Base-by-base conservation (phyloP, 2,329 filamentous ascomycete genomes). In the Talaromyces marneffei region DNA sequence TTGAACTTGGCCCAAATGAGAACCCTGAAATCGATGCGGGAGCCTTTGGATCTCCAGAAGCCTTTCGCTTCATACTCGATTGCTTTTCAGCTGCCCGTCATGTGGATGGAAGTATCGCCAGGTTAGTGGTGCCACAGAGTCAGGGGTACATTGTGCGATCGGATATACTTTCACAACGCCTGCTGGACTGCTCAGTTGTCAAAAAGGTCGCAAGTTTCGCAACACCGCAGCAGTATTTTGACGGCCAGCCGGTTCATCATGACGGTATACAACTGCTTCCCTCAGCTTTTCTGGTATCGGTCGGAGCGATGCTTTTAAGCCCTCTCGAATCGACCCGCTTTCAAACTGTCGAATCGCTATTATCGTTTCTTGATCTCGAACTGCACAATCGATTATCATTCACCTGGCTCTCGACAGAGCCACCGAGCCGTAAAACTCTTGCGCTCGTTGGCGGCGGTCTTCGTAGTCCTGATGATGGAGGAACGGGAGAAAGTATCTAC, bases 381-480 rank as follows among this genome's bases (percentile, higher is more conserved):
- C 29, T 70, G 33, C 18, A 58, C 18, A 64, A 65, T 33, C 67
- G 68, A 2, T 59, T 70, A 10, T 62, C 60, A 7, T 65, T 66
- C 40, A 64, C 65, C 27, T 70, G 65, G 65, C 31, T 64, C 16
- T 33, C 61, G 10, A 52, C 25, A 20, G 42, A 46, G 33, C 10
- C 35, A 18, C 8, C 12, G 5, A 14, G 33, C 4, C 56, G 54
- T 46, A 37, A 12, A 25, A 53, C 35, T 25, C n/a, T 63, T 31
- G 59, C 53, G 25, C 31, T 63, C 37, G 60, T 64, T 16, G 55
- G 48, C 54, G 55, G 63, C 57, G 27, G 63, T 53, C 18, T 35
- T 25, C 16, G 25, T 2, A 23, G 27, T n/a, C 55, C 25, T 42
- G 29, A 46, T 12, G 18, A 52, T 23, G 33, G 27, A 61, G 63